These are phyloP conservation scores for Tremellales sp. DNA, from an alignment of 1,284 basidiomycete species.

Conservation along the genomic window DNA sequence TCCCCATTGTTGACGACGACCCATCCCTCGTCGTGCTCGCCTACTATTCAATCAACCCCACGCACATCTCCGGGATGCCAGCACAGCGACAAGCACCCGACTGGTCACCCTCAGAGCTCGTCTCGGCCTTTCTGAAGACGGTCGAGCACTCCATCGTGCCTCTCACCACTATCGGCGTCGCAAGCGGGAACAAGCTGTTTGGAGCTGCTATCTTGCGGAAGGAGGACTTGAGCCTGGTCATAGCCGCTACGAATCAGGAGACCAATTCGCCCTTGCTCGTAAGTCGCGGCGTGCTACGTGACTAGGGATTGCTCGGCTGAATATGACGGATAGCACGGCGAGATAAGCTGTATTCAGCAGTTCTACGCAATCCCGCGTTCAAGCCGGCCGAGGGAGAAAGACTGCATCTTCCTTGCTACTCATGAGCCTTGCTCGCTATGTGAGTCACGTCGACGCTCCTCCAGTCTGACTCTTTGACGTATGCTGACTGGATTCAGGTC, in stretches of 20 bases:
- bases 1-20: too few species aligned
- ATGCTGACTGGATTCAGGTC: constrained; percentile 8
- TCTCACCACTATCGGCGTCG: constrained; percentile 19
- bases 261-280: constrained; percentile 22
- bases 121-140: constrained; percentile 18
- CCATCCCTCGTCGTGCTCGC: too few species aligned
- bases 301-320: background rate
- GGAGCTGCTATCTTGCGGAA: constrained; percentile 34
- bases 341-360: constrained; percentile 29
- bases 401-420: constrained; percentile 32
- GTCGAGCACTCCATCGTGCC: constrained; percentile 23
- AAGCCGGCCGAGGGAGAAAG: constrained; percentile 15
- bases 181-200: constrained; percentile 27
- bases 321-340: constrained; percentile 20
- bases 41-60: too few species aligned
- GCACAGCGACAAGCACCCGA: too few species aligned
- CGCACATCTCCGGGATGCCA: too few species aligned
- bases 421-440: constrained; percentile 36
- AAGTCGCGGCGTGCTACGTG: background rate
- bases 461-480: background rate
- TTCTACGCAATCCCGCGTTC: constrained; percentile 21
- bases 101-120: constrained; percentile 7
- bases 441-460: constrained; percentile 8
- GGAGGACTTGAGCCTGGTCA: constrained; percentile 23
- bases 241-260: constrained; percentile 28